Evolutionary conservation across 176 grass and related monocot genomes (phyloP).

Genomic region (Eragrostis curvula): DNA sequence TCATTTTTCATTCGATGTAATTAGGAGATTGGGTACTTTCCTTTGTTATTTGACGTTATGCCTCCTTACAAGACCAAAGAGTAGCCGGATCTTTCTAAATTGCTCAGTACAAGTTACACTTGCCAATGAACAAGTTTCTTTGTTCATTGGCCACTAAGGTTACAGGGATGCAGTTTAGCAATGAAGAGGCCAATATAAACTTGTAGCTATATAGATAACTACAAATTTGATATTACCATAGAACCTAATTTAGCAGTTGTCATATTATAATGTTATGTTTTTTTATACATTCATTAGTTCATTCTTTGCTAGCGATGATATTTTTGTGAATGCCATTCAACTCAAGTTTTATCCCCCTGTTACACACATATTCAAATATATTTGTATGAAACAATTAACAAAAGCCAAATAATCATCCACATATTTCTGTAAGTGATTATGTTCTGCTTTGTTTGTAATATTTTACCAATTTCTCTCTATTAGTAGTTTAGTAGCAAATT

Average conservation of each 20-base stretch:
- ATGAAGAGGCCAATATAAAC: not conserved
- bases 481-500: not conserved
- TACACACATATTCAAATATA: not conserved
- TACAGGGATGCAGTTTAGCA: not conserved
- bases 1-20: slow-evolving; percentile 19
- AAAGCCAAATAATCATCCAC: not conserved
- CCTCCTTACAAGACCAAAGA: not conserved
- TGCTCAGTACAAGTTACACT: not conserved
- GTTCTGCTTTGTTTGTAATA: not conserved
- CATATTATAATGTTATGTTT: not conserved
- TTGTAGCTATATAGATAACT: not conserved
- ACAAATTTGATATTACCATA: not conserved
- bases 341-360: not conserved
- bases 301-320: not conserved
- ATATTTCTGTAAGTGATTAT: slow-evolving; percentile 19
- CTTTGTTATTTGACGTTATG: not conserved
- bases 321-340: slow-evolving; percentile 4
- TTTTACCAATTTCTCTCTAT: slow-evolving; percentile 19
- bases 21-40: not conserved
- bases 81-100: not conserved
- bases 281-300: slow-evolving; percentile 8
- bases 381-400: not conserved
- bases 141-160: slow-evolving; percentile 2
- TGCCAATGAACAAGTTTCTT: not conserved
- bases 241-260: not conserved